Conservation (phyloP, 176 grass and related monocot species). For the Saccharum officinarum region DNA sequence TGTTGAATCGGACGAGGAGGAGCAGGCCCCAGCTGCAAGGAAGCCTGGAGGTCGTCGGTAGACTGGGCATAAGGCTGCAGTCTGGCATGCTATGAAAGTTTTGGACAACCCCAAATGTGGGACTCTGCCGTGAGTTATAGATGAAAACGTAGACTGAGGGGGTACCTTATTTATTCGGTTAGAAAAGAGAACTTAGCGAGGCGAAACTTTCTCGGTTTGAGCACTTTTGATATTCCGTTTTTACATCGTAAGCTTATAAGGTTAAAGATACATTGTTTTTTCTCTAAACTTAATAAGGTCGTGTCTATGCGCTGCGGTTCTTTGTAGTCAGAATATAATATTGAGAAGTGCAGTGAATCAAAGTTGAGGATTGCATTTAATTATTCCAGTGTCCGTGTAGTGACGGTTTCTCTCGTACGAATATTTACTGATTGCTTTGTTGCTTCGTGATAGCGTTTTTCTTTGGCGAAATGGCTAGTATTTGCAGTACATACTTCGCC, state of each 20-base stretch:
- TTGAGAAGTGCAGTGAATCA: slow-evolving; percentile 30
- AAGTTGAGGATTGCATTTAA: slow-evolving; percentile 35
- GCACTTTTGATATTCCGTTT: slow-evolving; percentile 36
- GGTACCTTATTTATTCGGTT: slow-evolving; percentile 45
- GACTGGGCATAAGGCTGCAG: neutral
- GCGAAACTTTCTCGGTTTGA: slow-evolving; percentile 36
- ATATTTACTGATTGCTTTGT: neutral
- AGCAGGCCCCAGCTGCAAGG: slow-evolving; percentile 56
- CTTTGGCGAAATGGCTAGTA: neutral
- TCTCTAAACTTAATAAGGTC: slow-evolving; percentile 43
- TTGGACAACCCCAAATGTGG: slow-evolving; percentile 31
- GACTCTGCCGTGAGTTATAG: slow-evolving; percentile 40
- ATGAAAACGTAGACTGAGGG: slow-evolving; percentile 37
- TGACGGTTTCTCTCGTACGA: neutral
- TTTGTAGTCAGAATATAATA: slow-evolving; percentile 52
- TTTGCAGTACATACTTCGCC: neutral
- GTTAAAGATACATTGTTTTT: slow-evolving; percentile 60
- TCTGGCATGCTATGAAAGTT: slow-evolving; percentile 49
- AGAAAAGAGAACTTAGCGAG: slow-evolving; percentile 45
- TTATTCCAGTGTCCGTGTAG: neutral
- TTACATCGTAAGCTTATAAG: slow-evolving; percentile 33
- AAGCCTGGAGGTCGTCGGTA: slow-evolving; percentile 61
- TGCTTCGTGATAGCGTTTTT: neutral
- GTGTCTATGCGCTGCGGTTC: slow-evolving; percentile 32
- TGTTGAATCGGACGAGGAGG: slow-evolving; percentile 70